Conservation (phyloP, 1,284 basidiomycete genomes). For the Mycena citricolor region DNA sequence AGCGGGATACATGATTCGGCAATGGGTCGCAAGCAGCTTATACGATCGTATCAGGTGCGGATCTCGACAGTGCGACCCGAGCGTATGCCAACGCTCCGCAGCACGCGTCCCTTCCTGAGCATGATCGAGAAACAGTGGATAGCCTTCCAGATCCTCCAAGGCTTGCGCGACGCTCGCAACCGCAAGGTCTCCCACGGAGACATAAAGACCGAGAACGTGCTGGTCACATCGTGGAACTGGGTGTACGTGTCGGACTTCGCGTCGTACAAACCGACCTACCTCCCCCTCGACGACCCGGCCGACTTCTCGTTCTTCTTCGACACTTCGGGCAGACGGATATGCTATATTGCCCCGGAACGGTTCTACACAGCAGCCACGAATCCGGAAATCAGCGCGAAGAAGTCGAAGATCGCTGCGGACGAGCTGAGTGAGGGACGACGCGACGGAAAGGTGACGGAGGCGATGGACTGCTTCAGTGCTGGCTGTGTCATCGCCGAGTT, state of each 20-base stretch:
- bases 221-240: slow-evolving; percentile 96
- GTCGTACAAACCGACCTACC: slow-evolving; percentile 93
- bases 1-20: slow-evolving; percentile 92
- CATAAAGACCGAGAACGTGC: slow-evolving; percentile 96
- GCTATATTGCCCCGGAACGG: slow-evolving; percentile 95
- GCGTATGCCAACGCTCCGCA: slow-evolving; percentile 33
- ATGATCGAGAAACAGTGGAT: slow-evolving; percentile 98
- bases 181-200: slow-evolving; percentile 93
- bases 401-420: slow-evolving; percentile 48
- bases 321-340: slow-evolving; percentile 89
- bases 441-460: slow-evolving; percentile 86
- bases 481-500: slow-evolving; percentile 97
- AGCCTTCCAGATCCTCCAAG: slow-evolving; percentile 88
- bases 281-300: slow-evolving; percentile 95
- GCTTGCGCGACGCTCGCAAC: slow-evolving; percentile 80
- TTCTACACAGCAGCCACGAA: slow-evolving; percentile 81
- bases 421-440: slow-evolving; percentile 47
- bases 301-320: slow-evolving; percentile 99
- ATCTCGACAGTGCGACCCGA: not conserved
- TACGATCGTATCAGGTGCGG: slow-evolving; percentile 96
- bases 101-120: slow-evolving; percentile 93
- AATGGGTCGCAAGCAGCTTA: slow-evolving; percentile 93
- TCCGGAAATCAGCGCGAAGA: slow-evolving; percentile 69
- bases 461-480: slow-evolving; percentile 97
- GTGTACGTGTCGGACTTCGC: slow-evolving; percentile 96